These are phyloP conservation scores for Teratosphaeria destructans DNA, from an alignment of 2,329 filamentous ascomycete species.

Conservation along the genomic window DNA sequence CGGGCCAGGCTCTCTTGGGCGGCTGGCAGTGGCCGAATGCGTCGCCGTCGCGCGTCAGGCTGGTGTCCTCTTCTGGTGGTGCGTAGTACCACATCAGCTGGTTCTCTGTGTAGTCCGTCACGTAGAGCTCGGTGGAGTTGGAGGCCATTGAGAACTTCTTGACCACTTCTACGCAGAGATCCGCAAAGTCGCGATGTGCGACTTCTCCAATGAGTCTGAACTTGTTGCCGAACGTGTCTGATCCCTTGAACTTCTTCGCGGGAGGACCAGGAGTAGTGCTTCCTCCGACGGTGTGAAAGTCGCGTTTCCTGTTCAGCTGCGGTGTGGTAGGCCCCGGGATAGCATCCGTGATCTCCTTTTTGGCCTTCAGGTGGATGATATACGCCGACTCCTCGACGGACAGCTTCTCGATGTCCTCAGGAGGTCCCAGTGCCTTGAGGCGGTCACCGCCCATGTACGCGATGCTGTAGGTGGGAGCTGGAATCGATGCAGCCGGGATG, in stretches of 20 bases:
- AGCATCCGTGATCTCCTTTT: neutral
- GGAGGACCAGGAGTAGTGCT: neutral
- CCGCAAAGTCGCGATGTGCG: constrained; percentile 45
- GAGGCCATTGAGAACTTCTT: constrained; percentile 37
- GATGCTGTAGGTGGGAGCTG: constrained; percentile 18
- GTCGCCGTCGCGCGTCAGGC: constrained; percentile 16
- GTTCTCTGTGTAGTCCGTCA: constrained; percentile 78
- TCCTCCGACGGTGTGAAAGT: neutral
- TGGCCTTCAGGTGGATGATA: constrained; percentile 20
- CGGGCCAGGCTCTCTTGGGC: constrained; percentile 48
- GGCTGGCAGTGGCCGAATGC: constrained; percentile 21
- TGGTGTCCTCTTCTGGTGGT: constrained; percentile 26
- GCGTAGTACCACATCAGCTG: constrained; percentile 48
- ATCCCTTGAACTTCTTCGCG: constrained; percentile 1
- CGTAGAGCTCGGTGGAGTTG: constrained; percentile 51
- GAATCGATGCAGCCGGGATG: constrained; percentile 17
- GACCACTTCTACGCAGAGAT: constrained; percentile 64
- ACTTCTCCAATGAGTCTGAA: constrained; percentile 58
- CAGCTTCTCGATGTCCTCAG: constrained; percentile 9
- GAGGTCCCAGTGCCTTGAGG: constrained; percentile 9
- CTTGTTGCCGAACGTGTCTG: constrained; percentile 31
- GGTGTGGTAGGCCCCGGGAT: neutral
- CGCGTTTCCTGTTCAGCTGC: constrained; percentile 2
- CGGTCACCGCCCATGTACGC: constrained; percentile 15
- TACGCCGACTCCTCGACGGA: constrained; percentile 24